phyloP scores from a whole-genome alignment of 345 rosid genomes.

The Acer negundo region DNA sequence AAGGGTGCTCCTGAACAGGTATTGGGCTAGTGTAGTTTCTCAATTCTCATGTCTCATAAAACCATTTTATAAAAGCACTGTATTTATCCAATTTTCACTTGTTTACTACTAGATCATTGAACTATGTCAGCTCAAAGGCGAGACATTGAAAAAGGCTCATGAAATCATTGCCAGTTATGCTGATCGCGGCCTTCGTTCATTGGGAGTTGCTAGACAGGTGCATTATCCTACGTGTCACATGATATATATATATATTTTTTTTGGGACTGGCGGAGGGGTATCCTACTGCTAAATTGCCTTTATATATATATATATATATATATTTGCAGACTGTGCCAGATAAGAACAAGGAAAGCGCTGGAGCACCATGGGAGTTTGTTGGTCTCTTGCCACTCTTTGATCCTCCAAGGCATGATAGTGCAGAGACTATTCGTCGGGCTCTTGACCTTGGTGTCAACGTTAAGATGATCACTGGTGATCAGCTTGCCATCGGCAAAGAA shows the following conservation, averaged over 20 bases:
- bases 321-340: constrained; percentile 58
- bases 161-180: constrained; percentile 68
- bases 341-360: constrained; percentile 73
- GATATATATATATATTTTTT: too few species aligned
- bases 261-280: too few species aligned
- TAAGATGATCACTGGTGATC: constrained; percentile 92
- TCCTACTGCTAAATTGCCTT: neutral
- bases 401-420: constrained; percentile 90
- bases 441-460: constrained; percentile 85
- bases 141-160: constrained; percentile 47
- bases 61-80: neutral
- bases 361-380: constrained; percentile 84
- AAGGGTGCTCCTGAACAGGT: constrained; percentile 99
- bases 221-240: constrained; percentile 4
- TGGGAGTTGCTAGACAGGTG: constrained; percentile 78
- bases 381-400: constrained; percentile 94
- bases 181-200: constrained; percentile 83
- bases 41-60: neutral
- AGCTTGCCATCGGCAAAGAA: constrained; percentile 86
- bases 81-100: neutral
- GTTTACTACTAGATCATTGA: constrained; percentile 59
- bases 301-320: neutral
- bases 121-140: constrained; percentile 70
- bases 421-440: constrained; percentile 75
- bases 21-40: neutral